Evolutionary conservation across 345 rosid genomes (phyloP).

Genomic region (Tarenaya hassleriana): DNA sequence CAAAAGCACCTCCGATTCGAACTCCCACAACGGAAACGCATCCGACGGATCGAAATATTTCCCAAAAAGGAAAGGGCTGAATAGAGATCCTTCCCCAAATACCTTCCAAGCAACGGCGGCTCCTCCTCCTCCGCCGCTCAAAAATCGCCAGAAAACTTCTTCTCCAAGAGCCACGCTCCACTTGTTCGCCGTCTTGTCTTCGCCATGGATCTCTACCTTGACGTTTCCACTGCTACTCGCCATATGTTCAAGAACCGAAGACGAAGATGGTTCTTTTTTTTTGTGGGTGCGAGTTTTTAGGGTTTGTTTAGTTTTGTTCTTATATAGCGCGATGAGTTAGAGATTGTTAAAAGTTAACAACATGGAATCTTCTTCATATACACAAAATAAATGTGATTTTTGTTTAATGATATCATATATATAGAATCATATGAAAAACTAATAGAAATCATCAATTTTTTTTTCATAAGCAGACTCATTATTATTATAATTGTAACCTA

Average conservation of each 20-base stretch:
- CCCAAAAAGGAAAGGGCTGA: slow-evolving; percentile 74
- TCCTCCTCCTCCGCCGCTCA: slow-evolving; percentile 31
- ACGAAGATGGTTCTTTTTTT: not conserved
- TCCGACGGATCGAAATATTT: slow-evolving; percentile 90
- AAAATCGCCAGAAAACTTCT: slow-evolving; percentile 47
- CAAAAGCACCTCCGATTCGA: slow-evolving; percentile 54
- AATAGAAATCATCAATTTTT: too few species aligned
- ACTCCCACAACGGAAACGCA: slow-evolving; percentile 92
- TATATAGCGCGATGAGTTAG: too few species aligned
- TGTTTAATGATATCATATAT: too few species aligned
- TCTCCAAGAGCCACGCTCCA: slow-evolving; percentile 64
- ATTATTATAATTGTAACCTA: too few species aligned
- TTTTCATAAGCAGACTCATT: too few species aligned
- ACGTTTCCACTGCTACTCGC: slow-evolving; percentile 30
- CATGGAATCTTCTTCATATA: too few species aligned
- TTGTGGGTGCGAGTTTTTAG: slow-evolving; percentile 21
- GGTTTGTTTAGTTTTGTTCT: too few species aligned
- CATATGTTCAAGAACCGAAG: slow-evolving; percentile 18
- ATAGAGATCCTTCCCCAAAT: slow-evolving; percentile 76
- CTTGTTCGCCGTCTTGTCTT: slow-evolving; percentile 57
- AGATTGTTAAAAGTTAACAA: too few species aligned
- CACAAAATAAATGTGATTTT: too few species aligned
- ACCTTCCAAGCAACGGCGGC: slow-evolving; percentile 56
- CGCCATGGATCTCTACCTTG: slow-evolving; percentile 48
- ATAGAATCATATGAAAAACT: too few species aligned